Evolutionary conservation across 495 filamentous ascomycete genomes (phyloP).

Genomic region (Parathielavia appendiculata): DNA sequence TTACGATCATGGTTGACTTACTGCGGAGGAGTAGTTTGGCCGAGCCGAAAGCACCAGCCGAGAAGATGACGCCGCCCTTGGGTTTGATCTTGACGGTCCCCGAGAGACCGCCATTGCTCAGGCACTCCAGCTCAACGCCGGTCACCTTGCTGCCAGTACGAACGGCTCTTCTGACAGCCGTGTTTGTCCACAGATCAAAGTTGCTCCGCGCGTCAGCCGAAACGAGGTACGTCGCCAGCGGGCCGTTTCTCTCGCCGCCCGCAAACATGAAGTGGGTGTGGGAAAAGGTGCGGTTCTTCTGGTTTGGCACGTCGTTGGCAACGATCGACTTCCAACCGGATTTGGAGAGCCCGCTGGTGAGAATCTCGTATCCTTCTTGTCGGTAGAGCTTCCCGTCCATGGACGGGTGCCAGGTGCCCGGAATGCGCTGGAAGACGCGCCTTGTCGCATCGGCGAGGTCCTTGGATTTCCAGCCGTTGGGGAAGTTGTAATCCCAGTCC

Average conservation of each 20-base stretch:
- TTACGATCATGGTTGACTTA: conserved; percentile 12
- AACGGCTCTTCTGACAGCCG: conserved; percentile 59
- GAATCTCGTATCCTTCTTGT: conserved; percentile 58
- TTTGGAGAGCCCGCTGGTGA: conserved; percentile 50
- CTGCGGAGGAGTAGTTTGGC: conserved; percentile 60
- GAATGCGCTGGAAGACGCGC: conserved; percentile 62
- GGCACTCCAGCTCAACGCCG: conserved; percentile 62
- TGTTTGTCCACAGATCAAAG: conserved; percentile 61
- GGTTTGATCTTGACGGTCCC: conserved; percentile 56
- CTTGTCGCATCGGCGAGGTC: conserved; percentile 56
- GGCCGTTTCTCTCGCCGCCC: conserved; percentile 62
- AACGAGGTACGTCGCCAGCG: conserved; percentile 68
- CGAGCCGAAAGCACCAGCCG: conserved; percentile 66
- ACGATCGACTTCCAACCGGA: conserved; percentile 59
- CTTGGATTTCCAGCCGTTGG: conserved; percentile 61
- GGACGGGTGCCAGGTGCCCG: conserved; percentile 62
- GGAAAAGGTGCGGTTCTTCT: conserved; percentile 62
- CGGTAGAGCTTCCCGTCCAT: conserved; percentile 63
- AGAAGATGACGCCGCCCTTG: conserved; percentile 61
- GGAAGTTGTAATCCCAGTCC: conserved; percentile 75
- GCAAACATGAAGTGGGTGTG: conserved; percentile 67
- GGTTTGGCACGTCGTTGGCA: conserved; percentile 53
- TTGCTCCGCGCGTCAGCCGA: conserved; percentile 54
- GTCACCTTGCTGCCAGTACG: conserved; percentile 56
- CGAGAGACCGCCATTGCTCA: conserved; percentile 47